These are phyloP conservation scores for Lachancea sp. DNA, from an alignment of 805 yeast genomes.

Conservation along the genomic window DNA sequence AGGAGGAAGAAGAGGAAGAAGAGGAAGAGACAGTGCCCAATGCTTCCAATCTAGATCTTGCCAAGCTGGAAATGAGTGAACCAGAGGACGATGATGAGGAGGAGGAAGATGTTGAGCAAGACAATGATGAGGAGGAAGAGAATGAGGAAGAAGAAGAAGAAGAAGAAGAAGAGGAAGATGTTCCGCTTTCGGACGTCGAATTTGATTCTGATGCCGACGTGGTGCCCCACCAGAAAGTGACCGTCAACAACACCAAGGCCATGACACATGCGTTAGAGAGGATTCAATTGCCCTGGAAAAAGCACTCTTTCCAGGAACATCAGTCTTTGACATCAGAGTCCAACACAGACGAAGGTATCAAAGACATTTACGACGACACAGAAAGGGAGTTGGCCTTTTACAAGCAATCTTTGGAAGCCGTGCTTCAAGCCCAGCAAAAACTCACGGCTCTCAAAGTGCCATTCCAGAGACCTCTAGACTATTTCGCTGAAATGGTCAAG, in stretches of 20 bases:
- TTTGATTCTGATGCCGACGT: conserved; percentile 91
- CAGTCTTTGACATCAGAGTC: conserved; percentile 60
- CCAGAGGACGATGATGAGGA: conserved; percentile 40
- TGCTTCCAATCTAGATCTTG: conserved; percentile 40
- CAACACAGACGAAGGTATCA: conserved; percentile 58
- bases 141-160: conserved; percentile 51
- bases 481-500: conserved; percentile 98
- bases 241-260: conserved; percentile 85
- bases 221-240: conserved; percentile 84
- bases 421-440: conserved; percentile 59
- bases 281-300: conserved; percentile 52
- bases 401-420: conserved; percentile 88
- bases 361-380: conserved; percentile 90
- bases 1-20: conserved; percentile 39
- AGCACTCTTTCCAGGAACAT: conserved; percentile 76
- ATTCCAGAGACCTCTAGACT: conserved; percentile 88
- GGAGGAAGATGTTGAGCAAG: conserved; percentile 42
- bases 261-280: conserved; percentile 61
- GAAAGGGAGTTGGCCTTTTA: conserved; percentile 93
- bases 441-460: conserved; percentile 69
- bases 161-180: conserved; percentile 71
- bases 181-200: conserved; percentile 86
- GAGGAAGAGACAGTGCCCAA: conserved; percentile 43
- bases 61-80: conserved; percentile 51
- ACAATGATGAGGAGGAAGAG: conserved; percentile 37